Base-by-base conservation (phyloP, 1,284 basidiomycete species). In the Phellopilus nigrolimitatus region DNA sequence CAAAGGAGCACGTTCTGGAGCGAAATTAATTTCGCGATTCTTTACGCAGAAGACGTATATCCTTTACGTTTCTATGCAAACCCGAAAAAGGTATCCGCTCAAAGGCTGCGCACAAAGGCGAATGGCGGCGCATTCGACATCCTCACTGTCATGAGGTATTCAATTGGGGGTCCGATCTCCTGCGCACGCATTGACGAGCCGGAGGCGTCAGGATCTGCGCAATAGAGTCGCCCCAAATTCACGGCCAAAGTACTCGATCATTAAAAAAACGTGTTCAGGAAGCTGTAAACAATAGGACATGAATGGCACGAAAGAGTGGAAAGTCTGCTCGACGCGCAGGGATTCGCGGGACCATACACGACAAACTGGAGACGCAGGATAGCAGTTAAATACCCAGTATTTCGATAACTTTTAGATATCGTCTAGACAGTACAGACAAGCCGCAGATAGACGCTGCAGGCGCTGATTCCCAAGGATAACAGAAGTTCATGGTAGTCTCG, bases 141-240 rank as follows among this genome's bases (percentile, higher is more conserved):
- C n/a, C n/a, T 7, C n/a, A n/a, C 15, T 4, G 27, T 30, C 51
- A 37, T 42, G 51, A 47, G 51, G 51, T 44, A 41, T 41, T 30
- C 12, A 39, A 47, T 52, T 28, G 28, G 30, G 27, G 17, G 3
- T 34, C 10, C 13, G 17, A 47, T 34, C 6, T 15, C 37, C 37
- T 21, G n/a, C n/a, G n/a, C n/a, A n/a, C n/a, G n/a, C n/a, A 37
- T n/a, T 17, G n/a, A 8, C 34, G n/a, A 37, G 4, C 34, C 12
- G 34, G 15, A 15, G 15, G 10, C 34, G 19, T 37, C 34, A 15
- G 12, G 42, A 43, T 43, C 41, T 44, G 13, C 28, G 12, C 24
- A 3, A 15, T 31, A 19, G 6, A 44, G 42, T 37, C 7, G 34
- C 34, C 34, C n/a, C 7, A 17, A 37, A 15, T 37, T 37, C n/a